phyloP scores from a whole-genome alignment of 169 alveolate species.

The Prorocentrum cordatum region DNA sequence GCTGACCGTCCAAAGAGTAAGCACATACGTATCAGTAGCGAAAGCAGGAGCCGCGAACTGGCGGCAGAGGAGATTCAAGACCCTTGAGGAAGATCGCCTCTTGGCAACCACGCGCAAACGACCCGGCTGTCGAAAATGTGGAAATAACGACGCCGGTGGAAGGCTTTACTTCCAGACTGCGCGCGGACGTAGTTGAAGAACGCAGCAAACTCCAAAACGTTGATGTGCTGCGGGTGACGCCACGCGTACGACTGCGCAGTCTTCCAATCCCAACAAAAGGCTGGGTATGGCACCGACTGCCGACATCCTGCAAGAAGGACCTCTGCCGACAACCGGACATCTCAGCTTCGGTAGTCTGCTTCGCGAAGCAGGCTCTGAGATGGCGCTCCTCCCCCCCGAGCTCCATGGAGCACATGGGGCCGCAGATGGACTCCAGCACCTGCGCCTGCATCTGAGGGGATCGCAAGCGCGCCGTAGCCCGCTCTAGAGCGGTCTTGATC shows the following conservation, averaged over 20 bases:
- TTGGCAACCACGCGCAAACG: not conserved
- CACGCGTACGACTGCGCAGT: not conserved
- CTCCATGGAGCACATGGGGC: no score
- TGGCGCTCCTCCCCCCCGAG: no score
- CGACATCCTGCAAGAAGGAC: no score
- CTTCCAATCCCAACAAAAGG: not conserved
- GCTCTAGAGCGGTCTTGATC: no score
- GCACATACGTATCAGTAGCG: not conserved
- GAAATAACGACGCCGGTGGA: not conserved
- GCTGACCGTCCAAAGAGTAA: not conserved
- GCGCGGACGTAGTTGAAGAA: not conserved
- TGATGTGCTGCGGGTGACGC: not conserved
- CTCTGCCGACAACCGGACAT: no score
- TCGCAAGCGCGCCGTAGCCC: no score
- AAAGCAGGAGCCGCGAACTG: not conserved
- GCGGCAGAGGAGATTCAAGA: not conserved
- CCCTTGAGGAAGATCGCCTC: not conserved
- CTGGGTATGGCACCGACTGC: not conserved
- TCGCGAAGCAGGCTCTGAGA: no score
- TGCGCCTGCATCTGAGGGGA: no score
- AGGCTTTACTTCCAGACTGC: no score
- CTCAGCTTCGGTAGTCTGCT: no score
- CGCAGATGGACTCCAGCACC: no score
- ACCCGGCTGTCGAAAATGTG: not conserved
- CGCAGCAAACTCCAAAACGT: not conserved